Conservation (phyloP, 1,139 yeast species). For the Blastobotrys aristatus region DNA sequence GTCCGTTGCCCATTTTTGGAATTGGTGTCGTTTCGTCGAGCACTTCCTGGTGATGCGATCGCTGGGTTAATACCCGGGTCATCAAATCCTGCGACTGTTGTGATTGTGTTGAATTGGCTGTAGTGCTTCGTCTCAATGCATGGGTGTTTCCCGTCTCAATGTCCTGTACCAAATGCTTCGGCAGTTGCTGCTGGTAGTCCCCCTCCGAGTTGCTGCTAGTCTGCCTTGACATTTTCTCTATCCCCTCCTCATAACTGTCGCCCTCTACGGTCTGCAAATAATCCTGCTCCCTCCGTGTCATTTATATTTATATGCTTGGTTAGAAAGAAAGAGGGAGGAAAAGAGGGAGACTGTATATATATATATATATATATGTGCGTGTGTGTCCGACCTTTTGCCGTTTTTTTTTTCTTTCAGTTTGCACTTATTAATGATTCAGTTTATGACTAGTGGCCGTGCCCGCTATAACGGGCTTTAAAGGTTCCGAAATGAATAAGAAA, state of each 20-base stretch:
- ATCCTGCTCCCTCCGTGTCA: neutral
- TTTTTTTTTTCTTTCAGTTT: too few relatives aligned
- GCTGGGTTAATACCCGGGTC: slow-evolving; percentile 2
- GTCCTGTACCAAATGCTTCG: slow-evolving; percentile 6
- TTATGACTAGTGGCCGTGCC: too few relatives aligned
- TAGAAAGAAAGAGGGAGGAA: neutral
- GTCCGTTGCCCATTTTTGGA: slow-evolving; percentile 41
- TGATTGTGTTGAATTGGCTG: neutral
- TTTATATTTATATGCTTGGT: neutral
- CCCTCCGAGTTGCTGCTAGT: neutral
- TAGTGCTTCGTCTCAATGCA: slow-evolving; percentile 1
- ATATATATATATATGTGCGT: too few relatives aligned
- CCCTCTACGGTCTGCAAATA: neutral
- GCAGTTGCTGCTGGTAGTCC: slow-evolving; percentile 6
- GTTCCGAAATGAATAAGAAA: too few relatives aligned
- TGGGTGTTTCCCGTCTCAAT: neutral
- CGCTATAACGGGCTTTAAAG: too few relatives aligned
- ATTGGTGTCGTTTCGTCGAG: neutral
- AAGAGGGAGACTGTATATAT: too few relatives aligned
- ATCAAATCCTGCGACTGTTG: neutral
- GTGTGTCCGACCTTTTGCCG: too few relatives aligned
- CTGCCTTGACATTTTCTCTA: neutral
- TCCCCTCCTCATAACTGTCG: too few relatives aligned
- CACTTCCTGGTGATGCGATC: neutral
- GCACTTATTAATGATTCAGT: too few relatives aligned